Base-by-base conservation (phyloP, 768 basidiomycete genomes). In the Kwoniella sp. region DNA sequence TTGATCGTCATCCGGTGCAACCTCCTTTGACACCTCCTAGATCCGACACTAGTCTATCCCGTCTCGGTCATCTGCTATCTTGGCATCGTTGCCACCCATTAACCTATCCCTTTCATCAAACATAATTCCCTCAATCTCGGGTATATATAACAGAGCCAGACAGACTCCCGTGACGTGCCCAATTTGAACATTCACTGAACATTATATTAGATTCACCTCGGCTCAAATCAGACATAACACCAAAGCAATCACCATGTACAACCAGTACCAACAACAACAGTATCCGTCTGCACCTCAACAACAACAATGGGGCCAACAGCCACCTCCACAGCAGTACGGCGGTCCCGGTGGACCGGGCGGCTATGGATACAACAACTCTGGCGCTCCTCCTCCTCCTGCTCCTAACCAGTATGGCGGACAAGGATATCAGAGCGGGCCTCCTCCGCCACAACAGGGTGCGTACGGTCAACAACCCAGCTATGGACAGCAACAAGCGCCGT, bases 391-490 rank as follows among this genome's bases (percentile, higher is more conserved):
- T 9, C 41, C 41, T 45, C 41, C n/a, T n/a, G n/a, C n/a, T n/a
- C 47, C 45, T 20, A 63, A 65, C 37, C 58, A 56, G 29, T 23
- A 45, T 13, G 64, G 59, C 20, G 60, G 60, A 8, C 52, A 61
- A 25, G 61, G 53, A 23, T 62, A 62, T 47, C 34, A 73, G 29
- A 58, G 60, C 5, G 67, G 25, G 22, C 55, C 69, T 17, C 66
- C 67, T 28, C 51, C 45, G 25, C 62, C 61, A 34, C 58, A 56
- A 51, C 20, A 45, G 7, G 64, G 59, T 25, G 63, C 59, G 20
- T 58, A 55, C 25, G 41, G 47, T 13, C 69, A 65, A 57, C 58
- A 67, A n/a, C 63, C 63, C 50, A 54, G 47, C 26, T 65, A 67
- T 55, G 64, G 55, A 17, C 53, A 20, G 4, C 66, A 61, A 28